Evolutionary conservation across 2,329 filamentous ascomycete species (phyloP).

Genomic region (Xylariaceae sp.): DNA sequence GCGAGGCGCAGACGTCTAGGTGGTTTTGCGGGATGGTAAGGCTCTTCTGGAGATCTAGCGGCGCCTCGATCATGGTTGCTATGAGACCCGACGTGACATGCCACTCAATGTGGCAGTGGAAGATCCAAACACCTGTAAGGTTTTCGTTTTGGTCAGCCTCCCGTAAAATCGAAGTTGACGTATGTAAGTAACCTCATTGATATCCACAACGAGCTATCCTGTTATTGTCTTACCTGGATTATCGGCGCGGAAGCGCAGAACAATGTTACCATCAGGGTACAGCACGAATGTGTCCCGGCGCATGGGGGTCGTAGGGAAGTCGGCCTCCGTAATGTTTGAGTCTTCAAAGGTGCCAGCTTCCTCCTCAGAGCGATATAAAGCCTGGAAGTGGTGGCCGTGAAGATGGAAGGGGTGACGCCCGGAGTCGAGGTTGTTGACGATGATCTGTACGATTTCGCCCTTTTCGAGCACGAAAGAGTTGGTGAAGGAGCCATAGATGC

Average conservation of each 20-base stretch:
- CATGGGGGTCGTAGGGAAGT: constrained; percentile 63
- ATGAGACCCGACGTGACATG: constrained; percentile 72
- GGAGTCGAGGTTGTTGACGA: constrained; percentile 77
- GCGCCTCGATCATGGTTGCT: constrained; percentile 68
- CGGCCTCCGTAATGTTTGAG: constrained; percentile 49
- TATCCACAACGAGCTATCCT: background rate
- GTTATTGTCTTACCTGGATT: constrained; percentile 59
- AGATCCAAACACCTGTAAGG: constrained; percentile 64
- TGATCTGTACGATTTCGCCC: constrained; percentile 71
- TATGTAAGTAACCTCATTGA: background rate
- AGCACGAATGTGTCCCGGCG: constrained; percentile 72
- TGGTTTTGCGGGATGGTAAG: constrained; percentile 66
- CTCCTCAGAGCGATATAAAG: constrained; percentile 64
- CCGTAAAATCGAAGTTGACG: no score
- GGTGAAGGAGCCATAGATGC: constrained; percentile 70
- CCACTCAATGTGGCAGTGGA: constrained; percentile 86
- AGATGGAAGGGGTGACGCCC: constrained; percentile 79
- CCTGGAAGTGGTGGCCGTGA: constrained; percentile 78
- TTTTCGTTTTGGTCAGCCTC: background rate
- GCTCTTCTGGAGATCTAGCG: constrained; percentile 64
- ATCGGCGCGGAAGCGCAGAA: constrained; percentile 70
- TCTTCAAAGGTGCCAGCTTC: constrained; percentile 62
- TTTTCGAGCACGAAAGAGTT: constrained; percentile 72
- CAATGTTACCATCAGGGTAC: constrained; percentile 68
- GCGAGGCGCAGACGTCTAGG: constrained; percentile 61